Evolutionary conservation across 495 filamentous ascomycete species (phyloP).

Genomic region (Aspergillus baeticus): DNA sequence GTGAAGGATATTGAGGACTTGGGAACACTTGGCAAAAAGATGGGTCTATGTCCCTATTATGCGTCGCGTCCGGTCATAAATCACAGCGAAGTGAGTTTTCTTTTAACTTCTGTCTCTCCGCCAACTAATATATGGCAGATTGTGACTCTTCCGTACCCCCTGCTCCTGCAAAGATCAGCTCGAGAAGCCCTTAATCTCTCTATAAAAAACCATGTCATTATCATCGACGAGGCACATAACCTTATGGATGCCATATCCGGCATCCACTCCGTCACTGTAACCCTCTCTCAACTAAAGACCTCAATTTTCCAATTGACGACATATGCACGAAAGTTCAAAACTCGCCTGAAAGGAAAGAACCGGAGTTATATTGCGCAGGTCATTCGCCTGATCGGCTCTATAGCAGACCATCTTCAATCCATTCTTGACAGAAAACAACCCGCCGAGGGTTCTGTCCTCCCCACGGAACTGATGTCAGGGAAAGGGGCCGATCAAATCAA

Average conservation of each 20-base stretch:
- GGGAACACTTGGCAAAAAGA: conserved; percentile 68
- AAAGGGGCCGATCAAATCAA: conserved; percentile 97
- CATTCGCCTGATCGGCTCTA: conserved; percentile 73
- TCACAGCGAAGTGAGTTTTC: conserved; percentile 63
- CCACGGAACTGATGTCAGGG: conserved; percentile 69
- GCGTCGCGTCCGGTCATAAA: conserved; percentile 80
- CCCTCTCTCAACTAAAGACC: conserved; percentile 66
- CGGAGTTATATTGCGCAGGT: conserved; percentile 87
- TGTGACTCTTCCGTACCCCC: conserved; percentile 88
- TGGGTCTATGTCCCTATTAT: conserved; percentile 94
- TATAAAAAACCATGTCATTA: conserved; percentile 81
- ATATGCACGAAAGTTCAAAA: conserved; percentile 86
- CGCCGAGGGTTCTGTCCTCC: conserved; percentile 62
- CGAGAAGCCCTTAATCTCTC: conserved; percentile 84
- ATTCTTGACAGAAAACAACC: conserved; percentile 45
- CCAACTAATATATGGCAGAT: conserved; percentile 55
- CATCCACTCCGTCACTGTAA: conserved; percentile 79
- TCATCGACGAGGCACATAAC: conserved; percentile 97
- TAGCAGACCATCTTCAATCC: conserved; percentile 59
- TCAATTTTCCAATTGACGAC: conserved; percentile 71
- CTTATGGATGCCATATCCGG: conserved; percentile 91
- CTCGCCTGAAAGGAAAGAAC: conserved; percentile 88
- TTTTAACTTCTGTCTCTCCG: not conserved
- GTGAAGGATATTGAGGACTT: conserved; percentile 95
- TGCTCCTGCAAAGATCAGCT: conserved; percentile 85